phyloP scores from a whole-genome alignment of 768 basidiomycete species.

The Arthromyces matolae region DNA sequence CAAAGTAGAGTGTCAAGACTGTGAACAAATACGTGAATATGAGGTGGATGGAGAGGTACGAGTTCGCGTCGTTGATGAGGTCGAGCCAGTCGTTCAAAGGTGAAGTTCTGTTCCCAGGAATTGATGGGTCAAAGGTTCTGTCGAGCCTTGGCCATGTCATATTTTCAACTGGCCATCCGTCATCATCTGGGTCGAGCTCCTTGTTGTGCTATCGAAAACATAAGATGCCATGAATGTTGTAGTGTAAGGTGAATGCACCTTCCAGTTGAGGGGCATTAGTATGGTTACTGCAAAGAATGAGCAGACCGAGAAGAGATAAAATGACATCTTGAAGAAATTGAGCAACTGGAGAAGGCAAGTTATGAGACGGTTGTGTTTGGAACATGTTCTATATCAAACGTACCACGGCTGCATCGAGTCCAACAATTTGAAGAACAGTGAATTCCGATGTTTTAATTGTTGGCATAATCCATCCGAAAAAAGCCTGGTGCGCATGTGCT shows the following conservation, averaged over 20 bases:
- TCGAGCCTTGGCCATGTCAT: conserved; percentile 43
- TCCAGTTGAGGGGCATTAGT: conserved; percentile 95
- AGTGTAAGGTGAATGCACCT: conserved; percentile 46
- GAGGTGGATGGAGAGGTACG: conserved; percentile 85
- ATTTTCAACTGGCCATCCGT: conserved; percentile 38
- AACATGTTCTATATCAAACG: conserved; percentile 26
- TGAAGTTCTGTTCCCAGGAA: conserved; percentile 29
- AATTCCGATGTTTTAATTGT: conserved; percentile 90
- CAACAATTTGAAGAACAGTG: conserved; percentile 92
- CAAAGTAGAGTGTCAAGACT: conserved; percentile 76
- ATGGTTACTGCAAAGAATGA: conserved; percentile 77
- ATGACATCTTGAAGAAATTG: conserved; percentile 93
- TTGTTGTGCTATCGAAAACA: conserved; percentile 57
- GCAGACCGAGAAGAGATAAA: conserved; percentile 85
- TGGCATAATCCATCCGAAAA: conserved; percentile 96
- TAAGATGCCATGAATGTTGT: conserved; percentile 5
- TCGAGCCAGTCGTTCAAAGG: conserved; percentile 71
- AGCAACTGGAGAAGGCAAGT: conserved; percentile 54
- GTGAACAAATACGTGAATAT: conserved; percentile 95
- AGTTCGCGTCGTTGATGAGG: conserved; percentile 85
- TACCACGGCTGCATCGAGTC: conserved; percentile 94
- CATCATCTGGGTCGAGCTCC: conserved; percentile 57
- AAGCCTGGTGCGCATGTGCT: conserved; percentile 79
- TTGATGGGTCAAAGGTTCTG: conserved; percentile 16
- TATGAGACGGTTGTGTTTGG: not conserved